Percentiles rank a stretch among this genome's conserved stretches.
Evolutionary conservation across 805 yeast species (phyloP).

Genomic region (Saturnispora halmiae): DNA sequence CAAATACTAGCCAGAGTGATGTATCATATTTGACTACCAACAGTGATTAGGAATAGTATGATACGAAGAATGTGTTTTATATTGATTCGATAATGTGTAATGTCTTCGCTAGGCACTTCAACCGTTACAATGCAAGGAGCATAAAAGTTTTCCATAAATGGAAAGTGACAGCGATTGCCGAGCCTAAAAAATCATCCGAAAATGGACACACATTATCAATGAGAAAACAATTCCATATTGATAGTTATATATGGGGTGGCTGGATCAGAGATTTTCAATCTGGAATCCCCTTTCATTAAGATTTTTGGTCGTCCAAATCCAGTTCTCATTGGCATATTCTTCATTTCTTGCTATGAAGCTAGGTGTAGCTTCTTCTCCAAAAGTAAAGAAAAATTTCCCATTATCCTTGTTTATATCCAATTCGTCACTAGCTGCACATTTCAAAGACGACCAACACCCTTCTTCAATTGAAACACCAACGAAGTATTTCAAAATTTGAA

Average conservation of each 20-base stretch:
- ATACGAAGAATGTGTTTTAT: too few species aligned
- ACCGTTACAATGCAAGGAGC: background rate
- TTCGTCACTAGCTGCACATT: constrained; percentile 49
- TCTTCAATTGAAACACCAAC: constrained; percentile 67
- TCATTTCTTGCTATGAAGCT: constrained; percentile 48
- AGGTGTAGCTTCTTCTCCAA: constrained; percentile 48
- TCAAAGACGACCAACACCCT: constrained; percentile 58
- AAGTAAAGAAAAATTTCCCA: constrained; percentile 60
- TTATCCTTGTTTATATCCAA: constrained; percentile 45
- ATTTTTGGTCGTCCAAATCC: constrained; percentile 71
- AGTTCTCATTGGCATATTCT: constrained; percentile 56
- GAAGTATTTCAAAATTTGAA: constrained; percentile 58
- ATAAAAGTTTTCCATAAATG: background rate
- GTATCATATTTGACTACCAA: too few species aligned
- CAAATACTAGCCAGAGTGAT: background rate
- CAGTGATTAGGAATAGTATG: too few species aligned
- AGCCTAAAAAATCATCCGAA: background rate
- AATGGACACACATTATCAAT: too few species aligned
- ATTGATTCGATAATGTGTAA: background rate
- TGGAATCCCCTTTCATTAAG: constrained; percentile 43
- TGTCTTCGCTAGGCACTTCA: background rate
- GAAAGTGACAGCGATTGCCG: background rate
- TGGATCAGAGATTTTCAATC: constrained; percentile 11
- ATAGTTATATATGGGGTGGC: too few species aligned
- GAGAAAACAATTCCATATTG: too few species aligned